phyloP scores from a whole-genome alignment of 768 basidiomycete species.

The Mycena leptocephala region DNA sequence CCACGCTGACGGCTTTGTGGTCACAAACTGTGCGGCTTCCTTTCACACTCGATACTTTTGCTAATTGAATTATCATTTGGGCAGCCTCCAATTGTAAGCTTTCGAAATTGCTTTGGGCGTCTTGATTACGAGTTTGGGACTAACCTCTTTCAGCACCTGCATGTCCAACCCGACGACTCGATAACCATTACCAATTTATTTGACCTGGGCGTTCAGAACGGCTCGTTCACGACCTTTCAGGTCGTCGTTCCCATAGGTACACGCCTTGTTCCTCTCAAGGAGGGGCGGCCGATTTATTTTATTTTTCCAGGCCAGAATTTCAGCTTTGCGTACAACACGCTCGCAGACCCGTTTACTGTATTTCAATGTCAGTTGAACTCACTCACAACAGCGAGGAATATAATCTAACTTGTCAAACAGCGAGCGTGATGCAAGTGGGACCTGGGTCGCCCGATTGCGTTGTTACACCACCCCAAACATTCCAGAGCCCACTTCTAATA shows the following conservation, averaged over 20 bases:
- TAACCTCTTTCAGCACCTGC: background rate
- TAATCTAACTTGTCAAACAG: background rate
- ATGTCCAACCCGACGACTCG: slow-evolving; percentile 5
- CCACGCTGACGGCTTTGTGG: background rate
- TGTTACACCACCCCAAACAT: background rate
- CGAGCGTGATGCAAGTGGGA: background rate
- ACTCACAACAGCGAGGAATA: too few relatives aligned
- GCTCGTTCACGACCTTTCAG: background rate
- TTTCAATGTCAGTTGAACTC: background rate
- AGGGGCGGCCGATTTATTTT: too few relatives aligned
- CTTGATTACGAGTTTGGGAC: too few relatives aligned
- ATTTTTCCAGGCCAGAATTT: slow-evolving; percentile 19
- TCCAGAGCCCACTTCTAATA: background rate
- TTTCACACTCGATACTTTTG: background rate
- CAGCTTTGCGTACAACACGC: slow-evolving; percentile 12
- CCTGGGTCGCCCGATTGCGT: slow-evolving; percentile 10
- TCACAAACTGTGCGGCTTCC: background rate
- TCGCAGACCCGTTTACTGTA: slow-evolving; percentile 8
- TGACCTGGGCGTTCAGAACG: background rate
- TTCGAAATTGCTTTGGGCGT: background rate
- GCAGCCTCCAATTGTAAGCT: slow-evolving; percentile 15
- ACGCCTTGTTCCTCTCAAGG: too few relatives aligned
- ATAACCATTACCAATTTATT: slow-evolving; percentile 5
- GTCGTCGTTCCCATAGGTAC: slow-evolving; percentile 7
- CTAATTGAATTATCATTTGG: background rate